These are phyloP conservation scores for Trichoderma parareesei DNA, from an alignment of 495 filamentous ascomycete genomes.

Conservation along the genomic window DNA sequence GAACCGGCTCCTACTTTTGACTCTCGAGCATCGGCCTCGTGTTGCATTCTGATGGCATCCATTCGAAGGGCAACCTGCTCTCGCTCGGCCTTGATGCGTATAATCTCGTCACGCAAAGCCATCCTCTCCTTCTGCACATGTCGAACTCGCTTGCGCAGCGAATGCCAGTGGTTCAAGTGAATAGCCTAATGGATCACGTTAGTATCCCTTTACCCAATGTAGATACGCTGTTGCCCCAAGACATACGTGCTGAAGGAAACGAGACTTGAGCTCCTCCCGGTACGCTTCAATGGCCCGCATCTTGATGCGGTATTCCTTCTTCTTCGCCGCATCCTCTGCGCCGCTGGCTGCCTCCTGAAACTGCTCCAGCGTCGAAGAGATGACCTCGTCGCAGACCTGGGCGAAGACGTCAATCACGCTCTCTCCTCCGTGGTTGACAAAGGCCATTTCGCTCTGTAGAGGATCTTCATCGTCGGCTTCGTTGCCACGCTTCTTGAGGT, in stretches of 20 bases:
- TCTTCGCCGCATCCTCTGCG: constrained; percentile 31
- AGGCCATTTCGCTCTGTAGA: constrained; percentile 38
- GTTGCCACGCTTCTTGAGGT: constrained; percentile 23
- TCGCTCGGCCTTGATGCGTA: constrained; percentile 54
- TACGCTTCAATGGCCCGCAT: constrained; percentile 59
- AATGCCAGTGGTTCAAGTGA: constrained; percentile 56
- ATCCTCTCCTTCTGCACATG: constrained; percentile 58
- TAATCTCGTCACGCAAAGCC: constrained; percentile 53
- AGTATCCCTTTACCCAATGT: neutral
- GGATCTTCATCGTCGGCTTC: constrained; percentile 29
- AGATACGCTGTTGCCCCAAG: neutral
- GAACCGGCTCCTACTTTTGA: constrained; percentile 29
- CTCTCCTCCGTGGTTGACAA: constrained; percentile 52
- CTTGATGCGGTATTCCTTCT: constrained; percentile 52
- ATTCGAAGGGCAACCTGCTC: constrained; percentile 59
- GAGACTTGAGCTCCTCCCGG: constrained; percentile 55
- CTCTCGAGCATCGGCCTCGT: constrained; percentile 42
- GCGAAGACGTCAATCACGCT: constrained; percentile 62
- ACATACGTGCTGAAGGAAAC: constrained; percentile 51
- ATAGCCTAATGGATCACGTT: constrained; percentile 28
- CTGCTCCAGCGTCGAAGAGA: constrained; percentile 43
- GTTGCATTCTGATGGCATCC: constrained; percentile 58
- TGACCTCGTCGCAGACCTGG: constrained; percentile 61
- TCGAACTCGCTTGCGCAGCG: constrained; percentile 53
- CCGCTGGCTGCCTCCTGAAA: constrained; percentile 30